A percentile compares a stretch with the other conserved stretches of the same genome.
Evolutionary conservation across 108 stramenopile genomes (phyloP).

Genomic region (Pseudonitzschia delicatissima): DNA sequence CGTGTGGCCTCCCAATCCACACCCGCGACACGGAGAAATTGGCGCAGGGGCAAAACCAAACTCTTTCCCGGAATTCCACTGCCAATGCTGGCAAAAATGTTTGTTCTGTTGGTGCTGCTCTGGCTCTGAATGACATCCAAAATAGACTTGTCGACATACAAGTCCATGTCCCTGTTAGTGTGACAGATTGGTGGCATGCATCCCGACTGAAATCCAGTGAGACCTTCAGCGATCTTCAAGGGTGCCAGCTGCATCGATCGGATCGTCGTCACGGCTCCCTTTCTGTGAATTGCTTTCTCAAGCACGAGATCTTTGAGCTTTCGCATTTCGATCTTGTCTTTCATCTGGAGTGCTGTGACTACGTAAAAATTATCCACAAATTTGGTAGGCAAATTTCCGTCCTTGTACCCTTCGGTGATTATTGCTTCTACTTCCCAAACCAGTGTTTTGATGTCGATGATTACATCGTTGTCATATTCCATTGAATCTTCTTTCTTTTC

Average conservation of each 20-base stretch:
- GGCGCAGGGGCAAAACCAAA: constrained; percentile 13
- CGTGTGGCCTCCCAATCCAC: neutral
- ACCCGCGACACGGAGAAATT: constrained; percentile 13
- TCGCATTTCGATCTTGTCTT: constrained; percentile 32
- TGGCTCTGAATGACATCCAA: neutral
- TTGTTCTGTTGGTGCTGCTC: neutral
- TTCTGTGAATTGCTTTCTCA: neutral
- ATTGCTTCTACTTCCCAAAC: constrained; percentile 26
- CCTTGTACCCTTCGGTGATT: neutral
- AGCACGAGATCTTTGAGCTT: constrained; percentile 14
- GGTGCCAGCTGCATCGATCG: constrained; percentile 21
- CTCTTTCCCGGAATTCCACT: constrained; percentile 21
- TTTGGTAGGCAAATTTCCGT: neutral
- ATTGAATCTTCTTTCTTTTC: neutral
- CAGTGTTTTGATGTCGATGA: constrained; percentile 29
- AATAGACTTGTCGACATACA: constrained; percentile 28
- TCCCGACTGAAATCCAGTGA: constrained; percentile 37
- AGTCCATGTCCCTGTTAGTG: neutral
- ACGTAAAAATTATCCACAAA: constrained; percentile 21
- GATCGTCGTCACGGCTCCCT: neutral
- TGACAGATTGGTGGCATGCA: constrained; percentile 44
- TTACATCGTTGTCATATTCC: neutral
- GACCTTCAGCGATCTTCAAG: constrained; percentile 19
- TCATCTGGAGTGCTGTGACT: constrained; percentile 24
- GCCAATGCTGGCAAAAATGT: constrained; percentile 24